These are phyloP conservation scores for Linum usitatissimum DNA, from an alignment of 345 rosid species.

Conservation along the genomic window DNA sequence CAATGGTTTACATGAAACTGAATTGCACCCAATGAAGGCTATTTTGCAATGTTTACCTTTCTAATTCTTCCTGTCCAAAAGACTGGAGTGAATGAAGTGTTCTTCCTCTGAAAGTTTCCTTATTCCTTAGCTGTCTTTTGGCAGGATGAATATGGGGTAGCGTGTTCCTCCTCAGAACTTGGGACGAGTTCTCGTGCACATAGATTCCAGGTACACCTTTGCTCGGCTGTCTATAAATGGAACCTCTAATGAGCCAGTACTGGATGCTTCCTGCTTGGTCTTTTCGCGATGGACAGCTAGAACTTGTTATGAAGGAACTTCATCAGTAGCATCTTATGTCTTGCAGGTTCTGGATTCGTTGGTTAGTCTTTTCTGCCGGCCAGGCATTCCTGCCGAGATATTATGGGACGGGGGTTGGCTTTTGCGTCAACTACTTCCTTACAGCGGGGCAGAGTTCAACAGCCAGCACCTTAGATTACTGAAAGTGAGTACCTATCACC, in stretches of 20 bases:
- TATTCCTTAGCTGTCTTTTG: conserved; percentile 12
- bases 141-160: conserved; percentile 67
- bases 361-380: conserved; percentile 77
- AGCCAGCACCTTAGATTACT: conserved; percentile 59
- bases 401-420: conserved; percentile 99
- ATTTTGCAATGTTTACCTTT: too few relatives aligned
- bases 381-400: conserved; percentile 78
- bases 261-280: conserved; percentile 2
- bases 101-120: neutral
- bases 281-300: neutral
- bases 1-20: too few relatives aligned
- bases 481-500: conserved; percentile 32
- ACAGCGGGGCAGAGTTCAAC: conserved; percentile 76
- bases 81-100: too few relatives aligned
- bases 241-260: neutral
- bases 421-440: conserved; percentile 87
- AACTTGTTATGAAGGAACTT: neutral
- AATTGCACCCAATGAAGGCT: too few relatives aligned
- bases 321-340: conserved; percentile 9
- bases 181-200: conserved; percentile 49
- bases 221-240: neutral
- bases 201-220: conserved; percentile 62
- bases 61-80: too few relatives aligned
- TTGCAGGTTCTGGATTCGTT: conserved; percentile 82
- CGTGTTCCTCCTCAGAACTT: conserved; percentile 33